phyloP scores from a whole-genome alignment of 2,329 filamentous ascomycete genomes.

The Colletotrichum sp. region DNA sequence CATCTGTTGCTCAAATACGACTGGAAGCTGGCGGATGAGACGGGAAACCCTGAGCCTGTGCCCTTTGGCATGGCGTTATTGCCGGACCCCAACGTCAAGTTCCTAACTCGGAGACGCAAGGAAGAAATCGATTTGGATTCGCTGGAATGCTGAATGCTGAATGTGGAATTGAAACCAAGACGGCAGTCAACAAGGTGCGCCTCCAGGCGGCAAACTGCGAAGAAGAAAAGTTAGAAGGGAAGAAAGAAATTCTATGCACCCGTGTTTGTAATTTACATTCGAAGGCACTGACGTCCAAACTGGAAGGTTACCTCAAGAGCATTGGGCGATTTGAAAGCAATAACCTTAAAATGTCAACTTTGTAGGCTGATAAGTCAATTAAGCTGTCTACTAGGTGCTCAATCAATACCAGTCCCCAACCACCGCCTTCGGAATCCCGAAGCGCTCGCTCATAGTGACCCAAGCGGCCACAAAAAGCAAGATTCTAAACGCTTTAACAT shows the following conservation, averaged over 20 bases:
- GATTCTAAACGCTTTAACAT: constrained; percentile 20
- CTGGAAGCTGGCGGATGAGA: constrained; percentile 4
- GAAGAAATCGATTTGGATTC: not conserved
- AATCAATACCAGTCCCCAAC: not conserved
- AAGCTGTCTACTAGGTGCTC: not conserved
- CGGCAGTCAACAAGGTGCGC: too few species aligned
- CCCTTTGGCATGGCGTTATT: not conserved
- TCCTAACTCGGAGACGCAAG: not conserved
- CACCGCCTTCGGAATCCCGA: not conserved
- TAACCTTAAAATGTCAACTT: too few species aligned
- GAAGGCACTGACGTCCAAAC: too few species aligned
- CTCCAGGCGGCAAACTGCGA: too few species aligned
- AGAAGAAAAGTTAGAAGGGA: too few species aligned
- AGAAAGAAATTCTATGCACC: too few species aligned
- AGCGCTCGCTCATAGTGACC: not conserved
- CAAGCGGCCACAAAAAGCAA: not conserved
- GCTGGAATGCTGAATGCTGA: not conserved
- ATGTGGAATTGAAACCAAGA: not conserved
- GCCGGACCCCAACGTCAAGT: not conserved
- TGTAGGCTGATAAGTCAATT: fast-evolving
- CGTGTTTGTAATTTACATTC: too few species aligned
- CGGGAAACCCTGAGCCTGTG: not conserved
- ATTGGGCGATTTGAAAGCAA: too few species aligned
- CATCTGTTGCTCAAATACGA: constrained; percentile 36
- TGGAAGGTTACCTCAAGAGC: too few species aligned